phyloP scores from a whole-genome alignment of 352 stramenopile species.

The Globisporangium okanoganense region DNA sequence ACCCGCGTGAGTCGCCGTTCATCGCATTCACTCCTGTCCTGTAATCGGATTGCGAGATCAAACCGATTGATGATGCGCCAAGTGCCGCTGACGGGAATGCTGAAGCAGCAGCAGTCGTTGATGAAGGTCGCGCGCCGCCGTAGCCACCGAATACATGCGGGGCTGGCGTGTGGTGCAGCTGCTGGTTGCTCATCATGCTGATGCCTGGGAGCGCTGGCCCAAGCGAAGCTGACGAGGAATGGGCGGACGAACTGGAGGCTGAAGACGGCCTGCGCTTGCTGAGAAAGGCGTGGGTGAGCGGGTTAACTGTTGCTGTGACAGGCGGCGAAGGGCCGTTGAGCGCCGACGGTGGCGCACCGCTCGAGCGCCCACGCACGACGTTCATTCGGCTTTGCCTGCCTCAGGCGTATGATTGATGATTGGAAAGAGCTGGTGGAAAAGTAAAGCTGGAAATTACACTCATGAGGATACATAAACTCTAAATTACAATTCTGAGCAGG shows the following conservation, averaged over 20 bases:
- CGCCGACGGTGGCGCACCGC: too few species aligned
- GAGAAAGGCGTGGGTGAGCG: constrained; percentile 11
- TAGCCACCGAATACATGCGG: background rate
- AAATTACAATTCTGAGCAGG: too few species aligned
- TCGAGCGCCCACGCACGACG: background rate
- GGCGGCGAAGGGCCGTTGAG: too few species aligned
- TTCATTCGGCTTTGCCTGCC: too few species aligned
- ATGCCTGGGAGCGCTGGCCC: background rate
- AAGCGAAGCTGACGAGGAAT: background rate
- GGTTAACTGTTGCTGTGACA: background rate
- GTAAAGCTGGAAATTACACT: too few species aligned
- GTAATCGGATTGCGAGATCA: constrained; percentile 2
- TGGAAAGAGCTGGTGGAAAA: too few species aligned
- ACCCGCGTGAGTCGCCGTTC: constrained; percentile 8
- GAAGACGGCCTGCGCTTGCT: constrained; percentile 6
- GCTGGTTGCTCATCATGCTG: background rate
- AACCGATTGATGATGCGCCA: background rate
- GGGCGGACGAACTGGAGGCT: background rate
- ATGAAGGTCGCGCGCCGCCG: background rate
- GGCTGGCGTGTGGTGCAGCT: background rate
- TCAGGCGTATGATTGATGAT: too few species aligned
- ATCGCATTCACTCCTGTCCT: constrained; percentile 1
- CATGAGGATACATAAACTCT: too few species aligned
- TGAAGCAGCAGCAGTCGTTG: background rate
- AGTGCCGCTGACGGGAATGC: background rate